Evolutionary conservation across 1,284 basidiomycete species (phyloP).

Genomic region (Takashimella koratensis): DNA sequence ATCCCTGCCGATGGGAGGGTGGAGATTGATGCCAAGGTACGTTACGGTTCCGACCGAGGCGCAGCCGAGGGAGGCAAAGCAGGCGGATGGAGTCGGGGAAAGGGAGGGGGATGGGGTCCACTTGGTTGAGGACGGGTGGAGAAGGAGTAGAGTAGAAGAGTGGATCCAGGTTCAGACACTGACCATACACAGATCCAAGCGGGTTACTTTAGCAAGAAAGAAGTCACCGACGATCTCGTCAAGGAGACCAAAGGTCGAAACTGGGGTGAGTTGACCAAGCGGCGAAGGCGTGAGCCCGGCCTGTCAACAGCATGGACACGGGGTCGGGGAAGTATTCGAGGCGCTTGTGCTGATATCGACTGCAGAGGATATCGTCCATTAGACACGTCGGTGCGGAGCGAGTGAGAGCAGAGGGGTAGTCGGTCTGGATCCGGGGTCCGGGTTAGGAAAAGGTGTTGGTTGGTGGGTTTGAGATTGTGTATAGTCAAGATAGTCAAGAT

Average conservation of each 20-base stretch:
- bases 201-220: slow-evolving; percentile 81
- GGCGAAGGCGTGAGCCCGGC: not conserved
- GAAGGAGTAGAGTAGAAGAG: not conserved
- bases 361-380: slow-evolving; percentile 33
- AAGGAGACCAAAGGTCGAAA: slow-evolving; percentile 81
- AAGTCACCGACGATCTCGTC: slow-evolving; percentile 67
- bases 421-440: too few species aligned
- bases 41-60: too few species aligned
- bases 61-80: too few species aligned
- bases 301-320: not conserved
- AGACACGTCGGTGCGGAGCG: too few species aligned
- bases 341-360: too few species aligned
- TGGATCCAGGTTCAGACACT: too few species aligned
- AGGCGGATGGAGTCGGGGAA: too few species aligned
- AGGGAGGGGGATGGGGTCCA: not conserved
- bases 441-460: too few species aligned
- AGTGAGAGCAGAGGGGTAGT: too few species aligned
- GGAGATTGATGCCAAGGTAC: slow-evolving; percentile 80
- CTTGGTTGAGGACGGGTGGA: not conserved
- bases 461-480: too few species aligned
- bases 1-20: slow-evolving; percentile 88
- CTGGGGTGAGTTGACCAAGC: slow-evolving; percentile 68
- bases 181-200: slow-evolving; percentile 62
- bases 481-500: too few species aligned
- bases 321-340: too few species aligned